A percentile compares a stretch with the other conserved stretches of the same genome.
phyloP scores from a whole-genome alignment of 768 basidiomycete genomes.

The Collybia sp. region DNA sequence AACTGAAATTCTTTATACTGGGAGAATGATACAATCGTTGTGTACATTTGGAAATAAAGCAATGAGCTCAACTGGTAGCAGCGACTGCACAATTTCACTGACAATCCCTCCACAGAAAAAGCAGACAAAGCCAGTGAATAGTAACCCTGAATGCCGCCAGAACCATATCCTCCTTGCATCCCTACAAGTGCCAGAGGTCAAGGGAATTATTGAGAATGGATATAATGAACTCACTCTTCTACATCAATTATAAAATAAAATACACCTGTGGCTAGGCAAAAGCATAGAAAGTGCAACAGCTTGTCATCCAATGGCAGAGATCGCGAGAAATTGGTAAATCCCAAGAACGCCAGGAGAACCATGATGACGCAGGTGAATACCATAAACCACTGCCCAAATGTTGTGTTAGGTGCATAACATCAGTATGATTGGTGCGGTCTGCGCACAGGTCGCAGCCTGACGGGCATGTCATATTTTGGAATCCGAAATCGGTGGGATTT shows the following conservation, averaged over 20 bases:
- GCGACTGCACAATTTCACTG: slow-evolving; percentile 77
- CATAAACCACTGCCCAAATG: slow-evolving; percentile 69
- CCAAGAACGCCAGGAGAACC: slow-evolving; percentile 66
- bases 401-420: slow-evolving; percentile 2
- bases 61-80: slow-evolving; percentile 57
- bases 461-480: slow-evolving; percentile 64
- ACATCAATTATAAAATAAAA: slow-evolving; percentile 89
- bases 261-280: slow-evolving; percentile 67
- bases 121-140: slow-evolving; percentile 66
- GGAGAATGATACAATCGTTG: not conserved
- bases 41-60: not conserved
- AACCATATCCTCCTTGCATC: slow-evolving; percentile 81
- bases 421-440: slow-evolving; percentile 9
- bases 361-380: slow-evolving; percentile 65
- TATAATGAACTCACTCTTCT: slow-evolving; percentile 60
- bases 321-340: slow-evolving; percentile 67
- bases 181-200: slow-evolving; percentile 30
- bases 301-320: slow-evolving; percentile 75
- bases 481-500: slow-evolving; percentile 60
- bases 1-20: slow-evolving; percentile 71
- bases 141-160: slow-evolving; percentile 70
- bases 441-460: slow-evolving; percentile 67
- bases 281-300: slow-evolving; percentile 74
- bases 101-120: slow-evolving; percentile 78
- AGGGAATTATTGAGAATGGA: not conserved